Evolutionary conservation across 768 basidiomycete species (phyloP), one percentile per base, ranked within the genome.

Genomic region (Xerocomellus chrysenteron): DNA sequence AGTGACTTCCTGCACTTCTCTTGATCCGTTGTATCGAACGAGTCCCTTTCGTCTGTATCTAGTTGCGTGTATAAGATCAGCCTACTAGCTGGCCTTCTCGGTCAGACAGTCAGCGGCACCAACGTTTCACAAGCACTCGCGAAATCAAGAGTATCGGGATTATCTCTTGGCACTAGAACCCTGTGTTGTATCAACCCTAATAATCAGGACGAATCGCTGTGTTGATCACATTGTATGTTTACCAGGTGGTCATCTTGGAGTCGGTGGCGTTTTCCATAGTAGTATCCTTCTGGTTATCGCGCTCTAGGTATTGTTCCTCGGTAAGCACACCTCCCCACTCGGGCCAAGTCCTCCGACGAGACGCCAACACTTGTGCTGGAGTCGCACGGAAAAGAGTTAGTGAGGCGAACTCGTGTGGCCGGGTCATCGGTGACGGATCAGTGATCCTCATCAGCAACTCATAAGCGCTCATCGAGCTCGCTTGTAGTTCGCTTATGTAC

Each of bases 121-220:
- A n/a, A 43, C 41, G 41, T 50, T 26, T 48, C 56, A 50, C 47
- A 59, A 26, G 47, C 57, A 13, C 37, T 44, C 21, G 41, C 21
- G 28, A 50, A 58, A n/a, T 57, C 56, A 9, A 58, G 56, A 61
- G n/a, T 55, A n/a, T 69, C 66, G 3, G 82, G 78, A 56, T 80
- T 66, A 41, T 74, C 71, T 54, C 82, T 72, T 7, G 80, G 80
- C n/a, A 79, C 81, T 14, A 86, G 70, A 5, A 87, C 80, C 85
- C 85, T 57, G 39, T 26, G 41, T 41, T 32, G 35, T 41, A 21
- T 41, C 33, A 49, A 9, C 39, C 30, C n/a, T n/a, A n/a, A 24
- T 24, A 28, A 24, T 39, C 2, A 45, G 36, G 37, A 42, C 12
- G 17, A 26, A 39, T 19, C 24, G 8, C 37, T 10, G n/a, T n/a